These are phyloP conservation scores for Haematococcus lacustris DNA, from an alignment of 139 green algal species.

Conservation along the genomic window DNA sequence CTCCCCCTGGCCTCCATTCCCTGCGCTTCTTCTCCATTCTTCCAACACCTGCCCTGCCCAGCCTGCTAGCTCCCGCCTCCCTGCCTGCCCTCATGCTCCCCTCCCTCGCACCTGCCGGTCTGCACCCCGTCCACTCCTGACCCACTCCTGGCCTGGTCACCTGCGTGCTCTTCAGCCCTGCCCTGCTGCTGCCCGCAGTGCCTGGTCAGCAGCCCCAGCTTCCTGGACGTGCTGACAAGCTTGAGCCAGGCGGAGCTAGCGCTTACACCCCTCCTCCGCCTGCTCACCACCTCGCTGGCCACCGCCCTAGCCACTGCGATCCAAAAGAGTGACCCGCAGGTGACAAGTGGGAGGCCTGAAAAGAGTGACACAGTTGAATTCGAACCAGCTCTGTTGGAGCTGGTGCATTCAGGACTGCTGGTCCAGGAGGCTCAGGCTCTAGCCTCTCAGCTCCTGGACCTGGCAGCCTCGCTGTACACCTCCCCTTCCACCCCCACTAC, in stretches of 20 bases:
- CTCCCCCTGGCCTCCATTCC: neutral
- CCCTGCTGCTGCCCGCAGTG: too few relatives aligned
- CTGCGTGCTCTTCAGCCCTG: too few relatives aligned
- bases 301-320: neutral
- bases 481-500: neutral
- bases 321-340: neutral
- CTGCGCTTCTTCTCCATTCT: neutral
- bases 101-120: too few relatives aligned
- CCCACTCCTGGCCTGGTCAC: too few relatives aligned
- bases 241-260: constrained; percentile 13
- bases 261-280: constrained; percentile 17
- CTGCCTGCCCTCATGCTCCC: too few relatives aligned
- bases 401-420: constrained; percentile 26
- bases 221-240: neutral
- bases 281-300: constrained; percentile 19
- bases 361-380: too few relatives aligned
- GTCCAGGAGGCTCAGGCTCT: constrained; percentile 9
- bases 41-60: neutral
- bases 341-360: too few relatives aligned
- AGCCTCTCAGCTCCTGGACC: neutral
- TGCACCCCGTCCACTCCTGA: too few relatives aligned
- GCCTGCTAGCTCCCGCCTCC: too few relatives aligned
- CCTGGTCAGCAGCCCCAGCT: too few relatives aligned
- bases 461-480: neutral
- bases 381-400: constrained; percentile 16